Evolutionary conservation across 2,329 filamentous ascomycete genomes (phyloP).

Genomic region (Xylaria sp.): DNA sequence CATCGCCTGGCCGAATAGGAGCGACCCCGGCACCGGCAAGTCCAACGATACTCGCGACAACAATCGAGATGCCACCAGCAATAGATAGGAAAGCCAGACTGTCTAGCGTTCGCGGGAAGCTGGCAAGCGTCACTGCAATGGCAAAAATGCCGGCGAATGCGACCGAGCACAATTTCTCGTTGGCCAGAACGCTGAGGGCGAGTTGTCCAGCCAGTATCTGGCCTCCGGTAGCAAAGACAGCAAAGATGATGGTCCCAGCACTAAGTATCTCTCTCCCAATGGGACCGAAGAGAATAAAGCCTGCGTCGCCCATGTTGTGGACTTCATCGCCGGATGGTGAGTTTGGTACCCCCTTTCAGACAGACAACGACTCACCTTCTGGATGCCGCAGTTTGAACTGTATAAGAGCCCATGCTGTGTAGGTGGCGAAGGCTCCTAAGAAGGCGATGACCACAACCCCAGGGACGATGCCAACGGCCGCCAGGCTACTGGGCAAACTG

Average conservation of each 20-base stretch:
- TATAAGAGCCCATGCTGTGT: slow-evolving; percentile 45
- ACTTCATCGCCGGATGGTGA: slow-evolving; percentile 33
- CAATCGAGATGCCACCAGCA: slow-evolving; percentile 41
- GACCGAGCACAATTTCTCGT: slow-evolving; percentile 44
- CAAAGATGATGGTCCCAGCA: slow-evolving; percentile 47
- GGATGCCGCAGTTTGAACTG: slow-evolving; percentile 50
- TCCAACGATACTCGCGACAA: slow-evolving; percentile 45
- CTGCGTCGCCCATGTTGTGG: slow-evolving; percentile 54
- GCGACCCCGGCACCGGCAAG: slow-evolving; percentile 45
- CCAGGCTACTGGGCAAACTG: slow-evolving; percentile 46
- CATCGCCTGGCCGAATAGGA: slow-evolving; percentile 34
- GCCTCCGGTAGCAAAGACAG: slow-evolving; percentile 34
- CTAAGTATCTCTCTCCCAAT: slow-evolving; percentile 44
- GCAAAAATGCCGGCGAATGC: slow-evolving; percentile 48
- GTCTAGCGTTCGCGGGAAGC: slow-evolving; percentile 46
- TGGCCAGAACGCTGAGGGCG: slow-evolving; percentile 39
- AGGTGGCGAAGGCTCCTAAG: slow-evolving; percentile 46
- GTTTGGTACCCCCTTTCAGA: slow-evolving; percentile 15
- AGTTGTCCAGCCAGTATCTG: slow-evolving; percentile 46
- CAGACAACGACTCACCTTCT: slow-evolving; percentile 34
- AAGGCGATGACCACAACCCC: slow-evolving; percentile 47
- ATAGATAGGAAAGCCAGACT: slow-evolving; percentile 44
- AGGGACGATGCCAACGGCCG: slow-evolving; percentile 47
- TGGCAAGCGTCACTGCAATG: slow-evolving; percentile 41
- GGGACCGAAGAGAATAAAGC: slow-evolving; percentile 48